Percentiles rank a stretch among this genome's conserved stretches.
These are phyloP conservation scores for Thraustochytrium striatum DNA, from an alignment of 352 stramenopile species.

Conservation along the genomic window DNA sequence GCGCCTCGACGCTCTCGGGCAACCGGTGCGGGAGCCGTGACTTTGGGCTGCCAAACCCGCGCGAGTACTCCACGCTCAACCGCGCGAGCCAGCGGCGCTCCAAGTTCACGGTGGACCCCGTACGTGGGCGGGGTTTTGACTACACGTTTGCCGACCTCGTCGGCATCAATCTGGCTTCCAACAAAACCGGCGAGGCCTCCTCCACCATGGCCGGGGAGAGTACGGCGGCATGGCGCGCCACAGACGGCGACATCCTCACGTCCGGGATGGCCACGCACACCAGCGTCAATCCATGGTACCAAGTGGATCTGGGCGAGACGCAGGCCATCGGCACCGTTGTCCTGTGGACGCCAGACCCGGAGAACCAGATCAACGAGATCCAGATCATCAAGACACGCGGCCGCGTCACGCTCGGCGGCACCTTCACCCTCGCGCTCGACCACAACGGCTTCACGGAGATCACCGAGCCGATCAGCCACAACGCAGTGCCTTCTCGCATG, in stretches of 20 bases:
- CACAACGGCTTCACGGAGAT: slow-evolving; percentile 43
- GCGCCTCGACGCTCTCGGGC: not conserved
- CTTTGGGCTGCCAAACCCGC: not conserved
- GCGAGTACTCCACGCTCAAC: not conserved
- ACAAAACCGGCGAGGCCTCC: not conserved
- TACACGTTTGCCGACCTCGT: slow-evolving; percentile 35
- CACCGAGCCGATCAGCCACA: slow-evolving; percentile 4
- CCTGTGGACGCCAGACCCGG: slow-evolving; percentile 41
- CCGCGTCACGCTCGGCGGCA: slow-evolving; percentile 30
- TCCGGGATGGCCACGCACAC: slow-evolving; percentile 45
- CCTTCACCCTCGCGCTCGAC: slow-evolving; percentile 22
- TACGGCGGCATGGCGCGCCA: slow-evolving; percentile 39
- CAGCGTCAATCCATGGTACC: slow-evolving; percentile 38
- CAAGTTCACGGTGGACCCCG: not conserved
- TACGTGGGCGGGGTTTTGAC: slow-evolving; percentile 3
- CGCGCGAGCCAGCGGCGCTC: not conserved
- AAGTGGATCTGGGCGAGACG: slow-evolving; percentile 4
- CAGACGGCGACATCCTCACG: slow-evolving; percentile 40
- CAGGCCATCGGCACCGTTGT: slow-evolving; percentile 41
- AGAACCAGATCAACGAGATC: slow-evolving; percentile 48
- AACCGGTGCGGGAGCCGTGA: not conserved
- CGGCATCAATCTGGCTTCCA: slow-evolving; percentile 14
- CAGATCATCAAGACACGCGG: slow-evolving; percentile 43
- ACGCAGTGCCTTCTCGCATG: slow-evolving; percentile 12
- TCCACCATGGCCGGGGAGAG: slow-evolving; percentile 42